A percentile compares a stretch with the other conserved stretches of the same genome.
Conservation (phyloP, 176 grass and related monocot genomes). For the Lolium perenne region DNA sequence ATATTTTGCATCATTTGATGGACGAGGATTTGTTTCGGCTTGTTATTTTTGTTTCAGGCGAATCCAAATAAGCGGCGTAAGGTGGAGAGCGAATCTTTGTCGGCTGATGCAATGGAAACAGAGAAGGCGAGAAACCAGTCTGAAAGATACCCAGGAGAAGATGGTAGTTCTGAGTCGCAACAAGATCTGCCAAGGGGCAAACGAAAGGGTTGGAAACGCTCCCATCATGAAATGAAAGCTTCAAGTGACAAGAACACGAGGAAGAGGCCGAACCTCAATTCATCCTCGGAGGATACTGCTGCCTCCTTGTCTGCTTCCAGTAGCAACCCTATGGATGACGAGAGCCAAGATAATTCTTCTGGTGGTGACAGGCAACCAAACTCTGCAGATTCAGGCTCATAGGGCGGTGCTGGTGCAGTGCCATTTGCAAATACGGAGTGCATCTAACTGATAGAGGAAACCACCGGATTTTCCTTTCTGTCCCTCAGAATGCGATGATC, state of each 20-base stretch:
- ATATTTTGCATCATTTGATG: constrained; percentile 24
- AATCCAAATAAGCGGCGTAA: constrained; percentile 74
- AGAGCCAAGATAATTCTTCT: constrained; percentile 50
- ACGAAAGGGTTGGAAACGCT: constrained; percentile 68
- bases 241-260: constrained; percentile 58
- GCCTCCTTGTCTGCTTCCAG: constrained; percentile 70
- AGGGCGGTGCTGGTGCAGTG: neutral
- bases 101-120: constrained; percentile 34
- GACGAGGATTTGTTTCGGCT: neutral
- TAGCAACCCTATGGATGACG: constrained; percentile 51
- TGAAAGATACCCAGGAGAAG: constrained; percentile 53
- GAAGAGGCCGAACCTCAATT: constrained; percentile 56
- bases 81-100: constrained; percentile 47
- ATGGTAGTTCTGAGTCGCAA: constrained; percentile 64
- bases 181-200: constrained; percentile 65
- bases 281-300: constrained; percentile 61
- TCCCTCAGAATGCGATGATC: neutral
- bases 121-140: constrained; percentile 51
- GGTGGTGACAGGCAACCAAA: constrained; percentile 50
- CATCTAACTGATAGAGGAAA: constrained; percentile 15
- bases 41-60: constrained; percentile 57
- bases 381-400: constrained; percentile 63
- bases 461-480: neutral
- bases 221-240: constrained; percentile 63
- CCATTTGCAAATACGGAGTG: neutral